These are phyloP conservation scores for Stropharia rugosoannulata DNA, from an alignment of 768 basidiomycete species.

Conservation along the genomic window DNA sequence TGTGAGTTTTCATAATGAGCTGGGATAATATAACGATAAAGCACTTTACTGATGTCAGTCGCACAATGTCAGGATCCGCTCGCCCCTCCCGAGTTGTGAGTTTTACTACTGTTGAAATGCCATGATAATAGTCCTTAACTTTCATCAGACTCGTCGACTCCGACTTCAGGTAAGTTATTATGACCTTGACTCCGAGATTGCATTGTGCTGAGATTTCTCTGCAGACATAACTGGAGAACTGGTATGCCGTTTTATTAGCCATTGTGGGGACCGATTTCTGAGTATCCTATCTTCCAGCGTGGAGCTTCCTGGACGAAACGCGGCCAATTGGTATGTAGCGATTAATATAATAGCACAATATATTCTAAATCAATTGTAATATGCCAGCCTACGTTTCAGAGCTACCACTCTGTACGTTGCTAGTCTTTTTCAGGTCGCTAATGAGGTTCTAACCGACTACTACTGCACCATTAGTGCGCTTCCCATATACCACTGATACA, in stretches of 20 bases:
- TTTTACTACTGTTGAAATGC: neutral
- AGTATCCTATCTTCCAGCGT: slow-evolving; percentile 26
- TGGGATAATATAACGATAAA: neutral
- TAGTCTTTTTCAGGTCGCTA: neutral
- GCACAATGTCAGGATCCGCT: slow-evolving; percentile 32
- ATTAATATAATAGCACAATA: neutral
- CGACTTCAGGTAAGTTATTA: slow-evolving; percentile 37
- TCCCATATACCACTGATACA: slow-evolving; percentile 59
- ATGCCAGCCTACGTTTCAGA: slow-evolving; percentile 42
- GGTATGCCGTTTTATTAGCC: slow-evolving; percentile 24
- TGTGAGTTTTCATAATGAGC: slow-evolving; percentile 24
- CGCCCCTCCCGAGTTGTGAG: slow-evolving; percentile 44
- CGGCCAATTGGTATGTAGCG: slow-evolving; percentile 35
- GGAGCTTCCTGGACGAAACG: slow-evolving; percentile 41
- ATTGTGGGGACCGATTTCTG: neutral
- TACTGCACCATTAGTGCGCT: slow-evolving; percentile 40
- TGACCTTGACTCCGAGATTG: neutral
- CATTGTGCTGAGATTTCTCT: neutral
- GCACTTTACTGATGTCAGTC: neutral
- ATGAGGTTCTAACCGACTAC: neutral
- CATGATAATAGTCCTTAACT: neutral
- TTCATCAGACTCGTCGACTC: slow-evolving; percentile 36
- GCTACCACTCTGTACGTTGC: slow-evolving; percentile 26
- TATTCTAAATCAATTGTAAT: neutral
- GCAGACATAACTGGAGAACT: slow-evolving; percentile 46